Percentiles rank a stretch among this genome's conserved stretches.
These are phyloP conservation scores for Lasiosphaeris hirsuta DNA, from an alignment of 495 filamentous ascomycete species.

Conservation along the genomic window DNA sequence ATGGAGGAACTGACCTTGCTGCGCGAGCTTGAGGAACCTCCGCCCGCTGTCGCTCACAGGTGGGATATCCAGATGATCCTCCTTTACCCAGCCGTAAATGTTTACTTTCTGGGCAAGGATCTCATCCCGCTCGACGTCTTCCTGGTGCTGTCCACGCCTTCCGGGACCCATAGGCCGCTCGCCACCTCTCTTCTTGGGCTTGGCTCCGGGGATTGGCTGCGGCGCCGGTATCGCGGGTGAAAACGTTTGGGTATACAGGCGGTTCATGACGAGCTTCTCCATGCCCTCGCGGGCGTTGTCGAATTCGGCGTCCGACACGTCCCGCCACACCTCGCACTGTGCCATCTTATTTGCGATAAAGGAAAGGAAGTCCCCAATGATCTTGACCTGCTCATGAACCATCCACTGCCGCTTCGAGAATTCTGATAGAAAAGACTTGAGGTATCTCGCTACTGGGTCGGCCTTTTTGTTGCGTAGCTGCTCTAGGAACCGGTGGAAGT, in stretches of 20 bases:
- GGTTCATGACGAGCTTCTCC: slow-evolving; percentile 99
- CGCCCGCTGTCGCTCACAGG: slow-evolving; percentile 78
- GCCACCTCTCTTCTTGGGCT: slow-evolving; percentile 63
- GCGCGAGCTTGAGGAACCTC: slow-evolving; percentile 82
- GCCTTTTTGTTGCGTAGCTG: slow-evolving; percentile 93
- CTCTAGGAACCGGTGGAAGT: slow-evolving; percentile 96
- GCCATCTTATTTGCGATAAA: slow-evolving; percentile 99
- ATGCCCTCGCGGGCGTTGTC: slow-evolving; percentile 98
- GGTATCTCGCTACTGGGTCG: slow-evolving; percentile 91
- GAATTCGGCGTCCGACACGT: slow-evolving; percentile 94
- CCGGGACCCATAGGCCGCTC: slow-evolving; percentile 75
- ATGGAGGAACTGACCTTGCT: slow-evolving; percentile 61
- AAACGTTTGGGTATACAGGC: slow-evolving; percentile 93
- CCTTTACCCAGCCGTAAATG: slow-evolving; percentile 92
- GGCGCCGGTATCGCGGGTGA: slow-evolving; percentile 86
- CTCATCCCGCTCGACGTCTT: slow-evolving; percentile 96
- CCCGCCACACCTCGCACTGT: slow-evolving; percentile 95
- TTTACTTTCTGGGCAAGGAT: slow-evolving; percentile 91
- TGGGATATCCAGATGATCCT: slow-evolving; percentile 92
- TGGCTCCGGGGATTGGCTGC: slow-evolving; percentile 66
- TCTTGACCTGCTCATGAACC: slow-evolving; percentile 99
- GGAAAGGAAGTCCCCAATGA: slow-evolving; percentile 93
- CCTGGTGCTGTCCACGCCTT: slow-evolving; percentile 90
- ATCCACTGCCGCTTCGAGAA: slow-evolving; percentile 99
- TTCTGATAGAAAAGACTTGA: slow-evolving; percentile 89